Percentiles rank a stretch among this genome's conserved stretches.
These are phyloP conservation scores for Trichocladium uniseriatum DNA, from an alignment of 495 filamentous ascomycete species.

Conservation along the genomic window DNA sequence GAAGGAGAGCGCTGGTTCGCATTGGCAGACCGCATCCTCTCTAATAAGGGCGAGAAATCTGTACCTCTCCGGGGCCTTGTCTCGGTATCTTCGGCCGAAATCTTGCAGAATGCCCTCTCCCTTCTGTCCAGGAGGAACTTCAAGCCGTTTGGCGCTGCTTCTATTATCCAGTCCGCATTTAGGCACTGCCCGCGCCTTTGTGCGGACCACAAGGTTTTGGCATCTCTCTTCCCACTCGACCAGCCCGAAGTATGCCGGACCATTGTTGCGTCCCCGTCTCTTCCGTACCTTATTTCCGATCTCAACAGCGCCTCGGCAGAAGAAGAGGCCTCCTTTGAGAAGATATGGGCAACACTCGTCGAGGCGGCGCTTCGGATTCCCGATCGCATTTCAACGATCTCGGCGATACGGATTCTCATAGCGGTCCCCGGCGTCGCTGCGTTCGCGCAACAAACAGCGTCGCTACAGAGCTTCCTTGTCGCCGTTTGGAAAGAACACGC, in stretches of 20 bases:
- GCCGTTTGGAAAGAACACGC: conserved; percentile 27
- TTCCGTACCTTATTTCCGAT: conserved; percentile 28
- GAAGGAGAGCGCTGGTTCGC: conserved; percentile 55
- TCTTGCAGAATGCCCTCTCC: conserved; percentile 27
- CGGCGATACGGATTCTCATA: conserved; percentile 32
- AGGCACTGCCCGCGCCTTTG: conserved; percentile 22
- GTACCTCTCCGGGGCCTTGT: conserved; percentile 5
- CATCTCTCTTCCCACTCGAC: conserved; percentile 14
- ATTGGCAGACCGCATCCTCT: conserved; percentile 40
- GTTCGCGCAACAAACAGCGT: conserved; percentile 18
- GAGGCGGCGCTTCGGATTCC: conserved; percentile 21
- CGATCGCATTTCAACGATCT: conserved; percentile 8
- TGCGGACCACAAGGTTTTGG: conserved; percentile 7
- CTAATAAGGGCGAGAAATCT: background rate
- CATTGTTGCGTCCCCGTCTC: conserved; percentile 27
- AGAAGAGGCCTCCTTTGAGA: conserved; percentile 32
- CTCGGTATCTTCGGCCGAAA: conserved; percentile 10
- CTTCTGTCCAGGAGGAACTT: conserved; percentile 51
- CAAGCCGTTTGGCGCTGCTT: conserved; percentile 74
- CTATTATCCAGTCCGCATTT: conserved; percentile 43
- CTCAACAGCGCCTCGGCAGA: conserved; percentile 21
- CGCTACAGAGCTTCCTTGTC: conserved; percentile 35
- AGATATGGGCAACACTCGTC: conserved; percentile 30
- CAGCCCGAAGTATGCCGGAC: conserved; percentile 13
- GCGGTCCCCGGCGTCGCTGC: conserved; percentile 23